Evolutionary conservation across 2,329 filamentous ascomycete genomes (phyloP), one percentile per base, ranked within the genome.

Genomic region (Alternaria burnsii): DNA sequence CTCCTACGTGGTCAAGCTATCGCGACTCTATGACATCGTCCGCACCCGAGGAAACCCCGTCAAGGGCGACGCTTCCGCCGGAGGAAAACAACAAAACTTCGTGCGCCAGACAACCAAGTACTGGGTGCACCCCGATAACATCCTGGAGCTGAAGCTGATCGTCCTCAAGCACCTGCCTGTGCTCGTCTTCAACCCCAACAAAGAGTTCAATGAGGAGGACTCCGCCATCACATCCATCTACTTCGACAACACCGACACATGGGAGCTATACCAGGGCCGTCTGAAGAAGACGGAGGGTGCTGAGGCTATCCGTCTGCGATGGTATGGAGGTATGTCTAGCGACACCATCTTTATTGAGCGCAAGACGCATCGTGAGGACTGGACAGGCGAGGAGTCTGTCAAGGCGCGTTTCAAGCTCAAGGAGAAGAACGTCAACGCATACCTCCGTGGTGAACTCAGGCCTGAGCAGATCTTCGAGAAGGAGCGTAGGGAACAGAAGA

Each of bases 351-450:
- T 98, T 74, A 91, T 99, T 24, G 95, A 99, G 83, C 88, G 95
- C 64, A 99, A 99, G 82, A 99, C 95, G 1, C 95, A 99, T 82
- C 90, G 95, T 40, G 95, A 99, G 79, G 95, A 99, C 78, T 99
- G 95, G 95, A 99, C 95, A 0, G 95, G 95, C 59, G 95, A 99
- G 79, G 97, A 98, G 82, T 98, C 94, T 2, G 95, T 99, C 81
- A 99, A 99, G 83, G 94, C 95, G 43, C 91, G 95, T 43, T 99
- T 99, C 75, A 86, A 91, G 9, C 85, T 95, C 66, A 98, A 99
- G 83, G 95, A 99, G 82, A 99, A 99, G 85, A 92, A 97, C 65
- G 91, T 99, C 74, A 98, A 98, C 75, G 86, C 92, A 14, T 99
- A 94, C 77, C 83, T 99, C 79, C 85, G 86, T 52, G 95, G 95